Percentiles rank a stretch among this genome's conserved stretches.
phyloP scores from a whole-genome alignment of 1,284 basidiomycete genomes.

The Heterobasidion irregulare region DNA sequence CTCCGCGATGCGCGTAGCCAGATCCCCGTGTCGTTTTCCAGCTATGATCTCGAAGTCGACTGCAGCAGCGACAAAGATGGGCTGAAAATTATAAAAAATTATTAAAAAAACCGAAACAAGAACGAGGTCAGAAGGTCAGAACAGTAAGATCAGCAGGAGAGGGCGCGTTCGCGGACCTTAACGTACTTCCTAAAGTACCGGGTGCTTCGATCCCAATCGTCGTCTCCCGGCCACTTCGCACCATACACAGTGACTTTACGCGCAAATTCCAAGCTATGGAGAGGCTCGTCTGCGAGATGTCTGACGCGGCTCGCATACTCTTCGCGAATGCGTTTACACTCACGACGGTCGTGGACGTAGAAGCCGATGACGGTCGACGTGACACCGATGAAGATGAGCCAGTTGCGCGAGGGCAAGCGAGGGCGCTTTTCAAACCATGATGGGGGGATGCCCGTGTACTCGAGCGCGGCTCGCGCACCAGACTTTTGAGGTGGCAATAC shows the following conservation, averaged over 20 bases:
- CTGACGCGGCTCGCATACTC: constrained; percentile 79
- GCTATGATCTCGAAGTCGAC: constrained; percentile 85
- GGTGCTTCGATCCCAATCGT: constrained; percentile 80
- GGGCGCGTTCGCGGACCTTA: constrained; percentile 57
- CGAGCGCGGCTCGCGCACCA: constrained; percentile 24
- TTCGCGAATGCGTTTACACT: constrained; percentile 72
- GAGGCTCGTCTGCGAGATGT: constrained; percentile 61
- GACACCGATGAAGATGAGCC: constrained; percentile 84
- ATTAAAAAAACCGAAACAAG: constrained; percentile 4
- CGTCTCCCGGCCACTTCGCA: constrained; percentile 90
- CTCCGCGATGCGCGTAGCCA: constrained; percentile 70
- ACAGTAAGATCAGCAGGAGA: constrained; percentile 4
- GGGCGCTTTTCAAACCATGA: constrained; percentile 71
- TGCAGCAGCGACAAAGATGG: constrained; percentile 88
- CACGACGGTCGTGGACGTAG: constrained; percentile 79
- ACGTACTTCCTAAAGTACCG: constrained; percentile 93
- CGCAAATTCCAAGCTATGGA: constrained; percentile 61
- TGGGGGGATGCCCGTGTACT: constrained; percentile 48
- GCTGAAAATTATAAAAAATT: constrained; percentile 57
- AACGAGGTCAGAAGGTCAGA: background rate
- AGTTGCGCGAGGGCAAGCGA: constrained; percentile 83
- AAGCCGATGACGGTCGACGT: constrained; percentile 64
- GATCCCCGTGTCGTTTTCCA: constrained; percentile 81
- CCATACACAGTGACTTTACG: constrained; percentile 86
- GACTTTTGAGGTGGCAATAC: constrained; percentile 13